These are phyloP conservation scores for Hirschioporus abietinus DNA, from an alignment of 768 basidiomycete species.

Conservation along the genomic window DNA sequence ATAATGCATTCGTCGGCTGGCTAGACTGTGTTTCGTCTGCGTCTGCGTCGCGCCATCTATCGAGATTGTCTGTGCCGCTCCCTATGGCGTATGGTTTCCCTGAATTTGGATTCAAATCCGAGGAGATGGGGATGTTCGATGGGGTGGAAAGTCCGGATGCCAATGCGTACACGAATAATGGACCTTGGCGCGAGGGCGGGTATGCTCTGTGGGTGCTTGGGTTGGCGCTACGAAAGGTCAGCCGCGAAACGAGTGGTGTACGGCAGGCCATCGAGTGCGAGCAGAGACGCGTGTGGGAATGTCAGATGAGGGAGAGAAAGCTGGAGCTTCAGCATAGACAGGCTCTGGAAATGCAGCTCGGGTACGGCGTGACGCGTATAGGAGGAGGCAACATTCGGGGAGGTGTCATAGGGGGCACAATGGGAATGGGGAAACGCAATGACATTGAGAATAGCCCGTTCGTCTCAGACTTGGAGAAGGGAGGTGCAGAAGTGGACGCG, in stretches of 20 bases:
- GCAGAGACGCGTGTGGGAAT: neutral
- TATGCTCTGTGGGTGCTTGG: neutral
- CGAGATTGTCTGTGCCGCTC: neutral
- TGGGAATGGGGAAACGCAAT: neutral
- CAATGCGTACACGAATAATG: neutral
- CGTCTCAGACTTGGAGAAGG: slow-evolving; percentile 8
- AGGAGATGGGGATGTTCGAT: slow-evolving; percentile 30
- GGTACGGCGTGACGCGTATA: slow-evolving; percentile 24
- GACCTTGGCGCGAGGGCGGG: neutral
- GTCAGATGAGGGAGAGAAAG: neutral
- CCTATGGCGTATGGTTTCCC: slow-evolving; percentile 38
- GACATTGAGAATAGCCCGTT: slow-evolving; percentile 10
- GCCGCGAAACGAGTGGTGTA: neutral
- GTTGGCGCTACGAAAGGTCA: neutral
- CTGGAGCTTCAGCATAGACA: neutral
- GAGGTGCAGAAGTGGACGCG: slow-evolving; percentile 24
- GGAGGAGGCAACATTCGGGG: slow-evolving; percentile 10
- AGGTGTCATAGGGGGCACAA: neutral
- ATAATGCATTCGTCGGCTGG: neutral
- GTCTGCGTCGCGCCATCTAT: slow-evolving; percentile 23
- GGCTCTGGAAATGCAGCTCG: slow-evolving; percentile 28
- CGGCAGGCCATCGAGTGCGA: neutral
- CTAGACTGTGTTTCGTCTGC: slow-evolving; percentile 19
- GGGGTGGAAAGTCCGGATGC: neutral
- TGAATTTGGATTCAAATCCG: slow-evolving; percentile 47